Conservation (phyloP, 768 basidiomycete species). For the Rhodotorula babjevae region DNA sequence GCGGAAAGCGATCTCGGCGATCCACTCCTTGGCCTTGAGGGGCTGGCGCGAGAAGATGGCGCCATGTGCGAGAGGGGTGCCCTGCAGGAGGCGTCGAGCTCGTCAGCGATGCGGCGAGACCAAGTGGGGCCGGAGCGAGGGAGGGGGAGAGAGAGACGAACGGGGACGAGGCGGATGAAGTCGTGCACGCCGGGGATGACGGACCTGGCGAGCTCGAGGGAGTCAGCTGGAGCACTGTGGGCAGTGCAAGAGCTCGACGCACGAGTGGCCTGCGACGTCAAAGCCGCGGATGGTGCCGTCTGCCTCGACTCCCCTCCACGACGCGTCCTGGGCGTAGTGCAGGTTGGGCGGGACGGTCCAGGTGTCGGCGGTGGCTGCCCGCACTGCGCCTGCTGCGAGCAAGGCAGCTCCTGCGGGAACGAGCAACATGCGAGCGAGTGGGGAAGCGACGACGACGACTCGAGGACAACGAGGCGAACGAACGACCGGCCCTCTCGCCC, state of each 20-base stretch:
- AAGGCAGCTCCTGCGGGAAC: neutral
- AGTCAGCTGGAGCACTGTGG: no score
- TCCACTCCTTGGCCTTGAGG: conserved; percentile 38
- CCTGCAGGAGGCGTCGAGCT: neutral
- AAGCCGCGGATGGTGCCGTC: conserved; percentile 15
- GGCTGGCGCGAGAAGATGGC: conserved; percentile 33
- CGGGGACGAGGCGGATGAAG: conserved; percentile 41
- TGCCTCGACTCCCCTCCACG: conserved; percentile 32
- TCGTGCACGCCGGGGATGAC: conserved; percentile 40
- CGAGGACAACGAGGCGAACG: no score
- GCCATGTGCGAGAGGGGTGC: conserved; percentile 41
- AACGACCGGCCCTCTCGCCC: no score
- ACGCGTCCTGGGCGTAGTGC: conserved; percentile 15
- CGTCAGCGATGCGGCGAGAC: neutral
- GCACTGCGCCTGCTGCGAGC: neutral
- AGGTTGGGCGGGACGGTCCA: conserved; percentile 7
- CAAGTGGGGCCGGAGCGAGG: neutral
- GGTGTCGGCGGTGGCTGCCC: neutral
- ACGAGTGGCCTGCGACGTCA: conserved; percentile 37
- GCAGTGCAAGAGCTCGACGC: neutral
- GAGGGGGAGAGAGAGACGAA: neutral
- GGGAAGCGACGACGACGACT: no score
- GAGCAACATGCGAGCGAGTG: neutral
- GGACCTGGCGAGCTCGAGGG: conserved; percentile 5
- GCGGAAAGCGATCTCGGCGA: conserved; percentile 42